phyloP scores from a whole-genome alignment of 495 filamentous ascomycete species.

The Zalerion maritima region DNA sequence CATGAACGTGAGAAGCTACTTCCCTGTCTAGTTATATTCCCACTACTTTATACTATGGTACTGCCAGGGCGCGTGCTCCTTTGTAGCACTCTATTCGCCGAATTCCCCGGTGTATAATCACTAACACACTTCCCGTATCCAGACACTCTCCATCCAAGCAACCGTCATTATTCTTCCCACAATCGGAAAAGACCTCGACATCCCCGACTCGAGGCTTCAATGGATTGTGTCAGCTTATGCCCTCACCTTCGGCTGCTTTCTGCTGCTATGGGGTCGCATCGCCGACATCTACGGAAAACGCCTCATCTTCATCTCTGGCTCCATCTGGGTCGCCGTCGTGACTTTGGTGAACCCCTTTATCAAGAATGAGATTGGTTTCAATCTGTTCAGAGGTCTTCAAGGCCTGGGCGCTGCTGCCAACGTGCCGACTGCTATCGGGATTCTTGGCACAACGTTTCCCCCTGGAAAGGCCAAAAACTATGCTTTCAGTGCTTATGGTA shows the following conservation, averaged over 20 bases:
- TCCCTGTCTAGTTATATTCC: not conserved
- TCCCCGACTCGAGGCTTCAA: conserved; percentile 42
- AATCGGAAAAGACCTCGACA: conserved; percentile 36
- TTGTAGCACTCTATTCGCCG: too few species aligned
- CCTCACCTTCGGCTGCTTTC: conserved; percentile 53
- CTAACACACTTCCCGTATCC: conserved; percentile 1
- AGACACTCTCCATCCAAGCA: conserved; percentile 45
- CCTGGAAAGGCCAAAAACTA: conserved; percentile 50
- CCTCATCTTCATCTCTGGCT: conserved; percentile 49
- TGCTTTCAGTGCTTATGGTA: conserved; percentile 38
- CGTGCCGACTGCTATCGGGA: conserved; percentile 50
- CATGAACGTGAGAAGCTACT: conserved; percentile 27
- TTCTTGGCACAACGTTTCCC: conserved; percentile 44
- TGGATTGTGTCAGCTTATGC: conserved; percentile 49
- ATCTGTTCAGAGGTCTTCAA: conserved; percentile 55
- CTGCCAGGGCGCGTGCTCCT: too few species aligned
- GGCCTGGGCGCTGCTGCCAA: conserved; percentile 57
- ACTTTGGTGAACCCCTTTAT: conserved; percentile 51
- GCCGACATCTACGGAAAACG: conserved; percentile 64
- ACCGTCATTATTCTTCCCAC: conserved; percentile 47
- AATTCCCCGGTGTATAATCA: too few species aligned
- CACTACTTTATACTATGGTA: not conserved
- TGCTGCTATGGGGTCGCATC: conserved; percentile 59
- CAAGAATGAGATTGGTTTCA: conserved; percentile 50
- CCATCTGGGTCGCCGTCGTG: conserved; percentile 47